phyloP scores from a whole-genome alignment of 2,329 filamentous ascomycete genomes.

The Calonectria leucothoes region DNA sequence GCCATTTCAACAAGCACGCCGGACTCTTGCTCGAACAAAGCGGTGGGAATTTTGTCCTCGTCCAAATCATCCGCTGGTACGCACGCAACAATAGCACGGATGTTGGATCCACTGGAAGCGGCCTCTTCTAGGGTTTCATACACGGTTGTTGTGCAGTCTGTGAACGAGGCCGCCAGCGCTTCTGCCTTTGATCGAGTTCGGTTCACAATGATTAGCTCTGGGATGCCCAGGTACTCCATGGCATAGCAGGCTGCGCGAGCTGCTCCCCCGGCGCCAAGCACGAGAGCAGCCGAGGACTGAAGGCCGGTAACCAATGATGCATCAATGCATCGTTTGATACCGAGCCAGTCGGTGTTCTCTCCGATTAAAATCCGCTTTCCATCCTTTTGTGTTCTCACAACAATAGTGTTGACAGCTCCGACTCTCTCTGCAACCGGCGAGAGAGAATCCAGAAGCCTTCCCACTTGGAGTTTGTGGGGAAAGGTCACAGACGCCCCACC shows the following conservation, averaged over 20 bases:
- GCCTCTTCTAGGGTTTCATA: conserved; percentile 9
- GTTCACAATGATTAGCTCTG: conserved; percentile 20
- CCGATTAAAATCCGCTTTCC: conserved; percentile 14
- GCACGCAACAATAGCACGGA: conserved; percentile 16
- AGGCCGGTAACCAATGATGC: not conserved
- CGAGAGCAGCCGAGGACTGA: conserved; percentile 13
- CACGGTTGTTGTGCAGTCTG: not conserved
- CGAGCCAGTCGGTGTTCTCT: conserved; percentile 26
- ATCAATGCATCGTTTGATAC: conserved; percentile 19
- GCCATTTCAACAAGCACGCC: conserved; percentile 25
- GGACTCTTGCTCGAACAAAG: not conserved
- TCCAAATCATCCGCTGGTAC: conserved; percentile 18
- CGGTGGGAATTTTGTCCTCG: conserved; percentile 13
- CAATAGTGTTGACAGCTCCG: conserved; percentile 21
- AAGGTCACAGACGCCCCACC: conserved; percentile 20
- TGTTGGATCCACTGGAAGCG: not conserved
- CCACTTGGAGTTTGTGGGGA: conserved; percentile 21
- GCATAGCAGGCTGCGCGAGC: conserved; percentile 24
- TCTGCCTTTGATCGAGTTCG: conserved; percentile 16
- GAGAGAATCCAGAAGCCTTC: conserved; percentile 6
- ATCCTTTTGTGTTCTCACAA: not conserved
- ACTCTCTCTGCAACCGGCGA: conserved; percentile 4
- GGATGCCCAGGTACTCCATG: conserved; percentile 10
- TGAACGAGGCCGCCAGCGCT: not conserved
- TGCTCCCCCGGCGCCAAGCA: conserved; percentile 22